Conservation (phyloP, 352 stramenopile species). For the Peronosclerospora sorghi region DNA sequence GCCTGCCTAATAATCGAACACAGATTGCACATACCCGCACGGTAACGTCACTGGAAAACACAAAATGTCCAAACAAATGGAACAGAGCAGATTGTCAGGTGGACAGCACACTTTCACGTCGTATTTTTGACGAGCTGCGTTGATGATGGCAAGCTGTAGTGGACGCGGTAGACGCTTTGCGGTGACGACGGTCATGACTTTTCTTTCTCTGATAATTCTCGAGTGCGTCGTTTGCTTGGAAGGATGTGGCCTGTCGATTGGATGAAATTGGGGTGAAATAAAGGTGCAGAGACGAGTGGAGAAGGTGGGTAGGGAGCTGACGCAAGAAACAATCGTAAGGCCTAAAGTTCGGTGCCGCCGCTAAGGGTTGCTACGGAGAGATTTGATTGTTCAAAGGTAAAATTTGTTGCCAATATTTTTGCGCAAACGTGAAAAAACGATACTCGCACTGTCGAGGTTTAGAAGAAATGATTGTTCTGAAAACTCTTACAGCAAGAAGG, state of each 20-base stretch:
- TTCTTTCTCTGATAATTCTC: slow-evolving; percentile 14
- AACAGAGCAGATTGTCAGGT: slow-evolving; percentile 44
- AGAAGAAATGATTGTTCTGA: too few species aligned
- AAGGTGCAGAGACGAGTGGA: background rate
- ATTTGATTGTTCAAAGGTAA: too few species aligned
- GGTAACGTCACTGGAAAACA: slow-evolving; percentile 61
- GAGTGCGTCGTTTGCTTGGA: slow-evolving; percentile 4
- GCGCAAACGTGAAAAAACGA: too few species aligned
- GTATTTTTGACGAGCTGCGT: slow-evolving; percentile 9
- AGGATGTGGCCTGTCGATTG: background rate
- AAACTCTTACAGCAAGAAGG: too few species aligned
- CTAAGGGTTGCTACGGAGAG: too few species aligned
- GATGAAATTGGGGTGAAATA: background rate
- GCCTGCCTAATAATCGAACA: too few species aligned
- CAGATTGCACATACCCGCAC: slow-evolving; percentile 34
- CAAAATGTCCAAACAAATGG: slow-evolving; percentile 73
- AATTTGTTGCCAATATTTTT: too few species aligned
- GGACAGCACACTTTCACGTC: background rate
- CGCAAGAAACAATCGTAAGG: too few species aligned
- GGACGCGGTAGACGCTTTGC: slow-evolving; percentile 13
- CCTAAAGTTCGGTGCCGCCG: too few species aligned
- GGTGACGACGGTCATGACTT: slow-evolving; percentile 1
- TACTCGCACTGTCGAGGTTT: too few species aligned
- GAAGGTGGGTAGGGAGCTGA: background rate
- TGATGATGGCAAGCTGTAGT: slow-evolving; percentile 14